Evolutionary conservation across 2,329 filamentous ascomycete genomes (phyloP), one percentile per base, ranked within the genome.

Genomic region (Xylariaceae sp.): DNA sequence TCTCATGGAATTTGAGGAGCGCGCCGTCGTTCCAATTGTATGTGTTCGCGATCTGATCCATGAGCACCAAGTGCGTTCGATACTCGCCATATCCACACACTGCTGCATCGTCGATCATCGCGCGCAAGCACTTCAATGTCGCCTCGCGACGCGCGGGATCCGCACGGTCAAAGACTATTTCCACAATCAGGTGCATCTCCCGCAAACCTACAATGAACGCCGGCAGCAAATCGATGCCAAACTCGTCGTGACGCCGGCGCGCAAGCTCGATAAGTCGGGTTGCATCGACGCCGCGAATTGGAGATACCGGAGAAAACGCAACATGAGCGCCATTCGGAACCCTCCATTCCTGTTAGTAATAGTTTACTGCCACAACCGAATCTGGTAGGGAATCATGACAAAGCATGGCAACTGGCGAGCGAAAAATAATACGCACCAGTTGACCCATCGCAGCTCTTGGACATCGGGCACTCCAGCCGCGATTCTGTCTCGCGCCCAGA

Each of bases 251-350:
- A 18, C 66, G 57, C 42, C 52, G 48, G 51, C 67, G 66, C 12
- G 70, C 70, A 6, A 71, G 57, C 12, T 60, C 61, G 54, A 69
- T 75, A 47, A 75, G 63, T 45, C 58, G 63, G 13, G 61, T 66
- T 4, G 74, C 75, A 48, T 77, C 74, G 2, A 62, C 56, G 4
- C 72, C 73, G 14, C 68, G 67, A 51, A 76, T 74, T 9, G 71
- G 71, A 31, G 67, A 70, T n/a, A 77, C 70, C n/a, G 74, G 74
- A 31, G 70, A 73, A 60, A 76, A 75, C 6, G 68, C 70, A 11
- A 75, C 63, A 52, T 76, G 74, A 1, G 69, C 67, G 6, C 73
- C 73, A 54, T 75, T 75, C 6, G 71, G 71, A 45, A 74, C 61
- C 22, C 22, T 28, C 7, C 22, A 28, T 5, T 28, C 22, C 22